Conservation (phyloP, 148 eudicot genomes). For the Chenopodium berlandieri region DNA sequence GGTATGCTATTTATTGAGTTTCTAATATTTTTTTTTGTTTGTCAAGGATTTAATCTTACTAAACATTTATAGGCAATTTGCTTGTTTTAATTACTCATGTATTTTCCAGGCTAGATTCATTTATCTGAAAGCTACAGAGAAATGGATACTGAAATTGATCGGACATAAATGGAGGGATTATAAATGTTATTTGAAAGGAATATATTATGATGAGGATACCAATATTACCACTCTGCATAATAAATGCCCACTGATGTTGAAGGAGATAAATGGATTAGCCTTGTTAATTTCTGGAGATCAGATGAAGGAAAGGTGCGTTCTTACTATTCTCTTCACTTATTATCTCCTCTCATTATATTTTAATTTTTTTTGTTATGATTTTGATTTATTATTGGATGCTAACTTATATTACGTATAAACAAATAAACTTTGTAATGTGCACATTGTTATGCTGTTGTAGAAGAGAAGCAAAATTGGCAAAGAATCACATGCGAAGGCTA, state of each 20-base stretch:
- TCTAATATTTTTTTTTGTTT: too few species aligned
- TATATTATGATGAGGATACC: not conserved
- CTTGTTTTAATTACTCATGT: too few species aligned
- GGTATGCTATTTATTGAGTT: too few species aligned
- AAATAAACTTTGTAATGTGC: too few species aligned
- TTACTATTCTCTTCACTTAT: too few species aligned
- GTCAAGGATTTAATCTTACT: too few species aligned
- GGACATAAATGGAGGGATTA: not conserved
- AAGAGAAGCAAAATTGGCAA: not conserved
- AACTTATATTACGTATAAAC: too few species aligned
- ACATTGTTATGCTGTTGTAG: not conserved
- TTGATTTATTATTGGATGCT: too few species aligned
- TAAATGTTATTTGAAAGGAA: not conserved
- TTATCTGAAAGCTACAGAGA: too few species aligned
- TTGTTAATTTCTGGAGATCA: not conserved
- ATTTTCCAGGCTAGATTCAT: too few species aligned
- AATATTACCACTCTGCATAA: not conserved
- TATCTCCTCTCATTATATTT: not conserved
- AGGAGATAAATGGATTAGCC: not conserved
- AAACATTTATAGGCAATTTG: too few species aligned
- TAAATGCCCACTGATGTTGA: not conserved
- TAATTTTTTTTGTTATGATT: too few species aligned
- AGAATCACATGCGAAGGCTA: not conserved
- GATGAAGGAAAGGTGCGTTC: not conserved
- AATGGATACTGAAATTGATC: not conserved